These are phyloP conservation scores for Leishmania mexicana DNA, from an alignment of 208 protist genomes.

Conservation along the genomic window DNA sequence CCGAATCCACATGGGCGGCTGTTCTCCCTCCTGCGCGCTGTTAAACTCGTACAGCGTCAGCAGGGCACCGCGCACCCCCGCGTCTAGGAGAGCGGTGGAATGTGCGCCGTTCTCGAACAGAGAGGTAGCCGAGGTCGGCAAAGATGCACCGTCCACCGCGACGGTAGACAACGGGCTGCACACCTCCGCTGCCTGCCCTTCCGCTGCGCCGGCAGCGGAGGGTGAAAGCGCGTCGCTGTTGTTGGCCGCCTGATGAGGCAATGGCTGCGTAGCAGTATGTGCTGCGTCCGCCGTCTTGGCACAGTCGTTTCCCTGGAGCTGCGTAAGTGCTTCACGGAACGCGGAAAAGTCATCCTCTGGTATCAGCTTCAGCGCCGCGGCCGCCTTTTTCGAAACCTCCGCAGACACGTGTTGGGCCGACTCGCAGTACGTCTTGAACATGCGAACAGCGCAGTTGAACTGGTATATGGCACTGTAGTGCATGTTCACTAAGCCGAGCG, in stretches of 20 bases:
- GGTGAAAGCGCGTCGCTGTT: not conserved
- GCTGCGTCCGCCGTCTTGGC: not conserved
- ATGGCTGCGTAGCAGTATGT: not conserved
- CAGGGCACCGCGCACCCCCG: constrained; percentile 4
- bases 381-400: not conserved
- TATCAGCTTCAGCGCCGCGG: constrained; percentile 22
- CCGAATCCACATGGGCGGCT: constrained; percentile 3
- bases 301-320: not conserved
- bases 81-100: not conserved
- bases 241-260: not conserved
- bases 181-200: not conserved
- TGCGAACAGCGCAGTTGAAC: constrained; percentile 33
- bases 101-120: not conserved
- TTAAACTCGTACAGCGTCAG: constrained; percentile 14
- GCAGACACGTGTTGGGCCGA: not conserved
- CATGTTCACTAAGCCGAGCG: constrained; percentile 1
- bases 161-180: not conserved
- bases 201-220: not conserved
- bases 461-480: constrained; percentile 33
- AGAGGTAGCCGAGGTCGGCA: not conserved
- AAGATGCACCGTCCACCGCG: not conserved
- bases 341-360: constrained; percentile 9
- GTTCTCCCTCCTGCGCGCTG: not conserved
- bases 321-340: constrained; percentile 2
- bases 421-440: constrained; percentile 15